Conservation (phyloP, 2,329 filamentous ascomycete genomes). For the Mycosphaerella sp. region DNA sequence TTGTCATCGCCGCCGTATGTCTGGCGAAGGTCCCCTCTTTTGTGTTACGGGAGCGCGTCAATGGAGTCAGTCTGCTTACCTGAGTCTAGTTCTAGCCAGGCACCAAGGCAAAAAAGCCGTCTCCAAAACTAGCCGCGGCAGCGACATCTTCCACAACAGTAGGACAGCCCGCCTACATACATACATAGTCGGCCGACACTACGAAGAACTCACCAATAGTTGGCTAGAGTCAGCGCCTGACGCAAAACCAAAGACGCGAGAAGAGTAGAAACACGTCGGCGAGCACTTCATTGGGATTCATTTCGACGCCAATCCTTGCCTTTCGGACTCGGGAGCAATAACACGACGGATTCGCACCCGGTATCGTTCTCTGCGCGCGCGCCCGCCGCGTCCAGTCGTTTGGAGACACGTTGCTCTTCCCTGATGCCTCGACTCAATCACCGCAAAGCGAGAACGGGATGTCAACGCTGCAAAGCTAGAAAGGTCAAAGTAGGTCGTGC, state of each 20-base stretch:
- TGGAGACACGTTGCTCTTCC: too few relatives aligned
- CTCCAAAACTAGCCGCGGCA: constrained; percentile 3
- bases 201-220: too few relatives aligned
- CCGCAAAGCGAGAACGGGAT: constrained; percentile 22
- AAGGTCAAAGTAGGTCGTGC: constrained; percentile 21
- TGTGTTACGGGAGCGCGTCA: too few relatives aligned
- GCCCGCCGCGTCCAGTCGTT: too few relatives aligned
- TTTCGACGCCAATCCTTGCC: not conserved
- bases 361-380: not conserved
- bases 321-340: not conserved
- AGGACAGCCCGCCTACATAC: too few relatives aligned
- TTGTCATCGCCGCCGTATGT: not conserved
- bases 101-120: not conserved
- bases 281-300: not conserved
- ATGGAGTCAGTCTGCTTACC: not conserved
- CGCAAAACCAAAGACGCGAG: too few relatives aligned
- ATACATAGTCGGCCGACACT: too few relatives aligned
- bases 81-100: not conserved
- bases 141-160: not conserved
- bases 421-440: constrained; percentile 22
- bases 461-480: constrained; percentile 22
- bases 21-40: too few relatives aligned
- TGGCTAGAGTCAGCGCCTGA: too few relatives aligned
- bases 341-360: not conserved
- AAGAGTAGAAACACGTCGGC: too few relatives aligned